Evolutionary conservation across 2,329 filamentous ascomycete species (phyloP).

Genomic region (Paracoccidioides lutzii): DNA sequence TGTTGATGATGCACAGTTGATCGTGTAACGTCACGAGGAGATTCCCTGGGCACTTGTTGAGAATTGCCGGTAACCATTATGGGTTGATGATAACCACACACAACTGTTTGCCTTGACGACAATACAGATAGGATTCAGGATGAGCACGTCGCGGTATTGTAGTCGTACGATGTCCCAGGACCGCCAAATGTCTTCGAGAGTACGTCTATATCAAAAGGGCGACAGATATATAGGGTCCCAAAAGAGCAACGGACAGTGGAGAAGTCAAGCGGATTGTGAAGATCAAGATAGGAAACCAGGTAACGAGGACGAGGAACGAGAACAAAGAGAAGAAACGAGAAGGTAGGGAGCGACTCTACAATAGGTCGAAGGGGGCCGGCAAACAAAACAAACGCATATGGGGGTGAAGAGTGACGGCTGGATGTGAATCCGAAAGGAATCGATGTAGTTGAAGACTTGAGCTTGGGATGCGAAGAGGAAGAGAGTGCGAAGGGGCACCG

Average conservation of each 20-base stretch:
- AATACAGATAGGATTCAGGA: not conserved
- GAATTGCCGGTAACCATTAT: conserved; percentile 1
- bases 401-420: not conserved
- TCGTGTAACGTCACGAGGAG: not conserved
- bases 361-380: not conserved
- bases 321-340: not conserved
- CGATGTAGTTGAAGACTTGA: not conserved
- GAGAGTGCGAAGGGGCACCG: not conserved
- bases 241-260: not conserved
- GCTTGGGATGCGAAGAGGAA: not conserved
- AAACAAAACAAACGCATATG: not conserved
- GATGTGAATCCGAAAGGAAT: not conserved
- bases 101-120: not conserved
- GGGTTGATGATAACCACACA: not conserved
- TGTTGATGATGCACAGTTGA: conserved; percentile 4
- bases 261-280: not conserved
- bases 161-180: not conserved
- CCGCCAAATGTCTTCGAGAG: not conserved
- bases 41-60: not conserved
- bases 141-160: not conserved
- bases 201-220: not conserved
- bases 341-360: not conserved
- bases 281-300: not conserved
- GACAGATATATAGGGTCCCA: not conserved
- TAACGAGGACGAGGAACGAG: not conserved